phyloP scores from a whole-genome alignment of 2,329 filamentous ascomycete species.

The Sporothrix pallida region DNA sequence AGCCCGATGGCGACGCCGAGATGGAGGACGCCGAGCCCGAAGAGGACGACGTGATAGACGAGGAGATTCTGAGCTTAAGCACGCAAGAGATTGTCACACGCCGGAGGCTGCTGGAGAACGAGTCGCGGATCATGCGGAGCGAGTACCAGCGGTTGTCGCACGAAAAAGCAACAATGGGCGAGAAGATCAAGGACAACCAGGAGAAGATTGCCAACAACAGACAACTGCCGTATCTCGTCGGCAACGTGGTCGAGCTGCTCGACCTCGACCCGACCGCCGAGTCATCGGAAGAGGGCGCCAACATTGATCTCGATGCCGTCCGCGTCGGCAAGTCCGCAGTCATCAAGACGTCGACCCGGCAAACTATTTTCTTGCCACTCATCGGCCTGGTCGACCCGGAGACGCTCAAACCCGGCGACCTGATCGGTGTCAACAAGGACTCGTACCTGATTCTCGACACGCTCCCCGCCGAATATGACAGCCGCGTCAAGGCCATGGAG shows the following conservation, averaged over 20 bases:
- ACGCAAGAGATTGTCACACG: slow-evolving; percentile 94
- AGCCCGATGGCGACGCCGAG: slow-evolving; percentile 77
- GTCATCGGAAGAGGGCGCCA: slow-evolving; percentile 95
- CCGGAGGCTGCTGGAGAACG: slow-evolving; percentile 92
- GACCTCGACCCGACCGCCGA: slow-evolving; percentile 96
- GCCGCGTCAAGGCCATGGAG: slow-evolving; percentile 99
- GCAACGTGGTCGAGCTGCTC: slow-evolving; percentile 96
- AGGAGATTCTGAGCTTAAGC: slow-evolving; percentile 89
- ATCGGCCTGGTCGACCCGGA: slow-evolving; percentile 97
- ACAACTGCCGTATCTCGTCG: slow-evolving; percentile 96
- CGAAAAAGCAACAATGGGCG: slow-evolving; percentile 93
- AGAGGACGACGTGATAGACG: slow-evolving; percentile 84
- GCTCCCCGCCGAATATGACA: slow-evolving; percentile 96
- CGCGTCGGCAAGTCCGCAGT: slow-evolving; percentile 97
- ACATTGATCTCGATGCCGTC: slow-evolving; percentile 96
- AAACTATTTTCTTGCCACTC: slow-evolving; percentile 97
- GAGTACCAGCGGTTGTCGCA: slow-evolving; percentile 93
- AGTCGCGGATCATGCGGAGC: slow-evolving; percentile 98
- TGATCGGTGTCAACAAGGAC: slow-evolving; percentile 99
- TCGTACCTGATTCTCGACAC: slow-evolving; percentile 98
- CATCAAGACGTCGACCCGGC: slow-evolving; percentile 97
- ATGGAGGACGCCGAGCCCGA: slow-evolving; percentile 84
- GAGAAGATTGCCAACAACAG: slow-evolving; percentile 99
- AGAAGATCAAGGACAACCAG: slow-evolving; percentile 98
- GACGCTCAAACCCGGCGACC: slow-evolving; percentile 90